These are phyloP conservation scores for Phytopythium cucurbitacearum DNA, from an alignment of 352 stramenopile genomes.

Conservation along the genomic window DNA sequence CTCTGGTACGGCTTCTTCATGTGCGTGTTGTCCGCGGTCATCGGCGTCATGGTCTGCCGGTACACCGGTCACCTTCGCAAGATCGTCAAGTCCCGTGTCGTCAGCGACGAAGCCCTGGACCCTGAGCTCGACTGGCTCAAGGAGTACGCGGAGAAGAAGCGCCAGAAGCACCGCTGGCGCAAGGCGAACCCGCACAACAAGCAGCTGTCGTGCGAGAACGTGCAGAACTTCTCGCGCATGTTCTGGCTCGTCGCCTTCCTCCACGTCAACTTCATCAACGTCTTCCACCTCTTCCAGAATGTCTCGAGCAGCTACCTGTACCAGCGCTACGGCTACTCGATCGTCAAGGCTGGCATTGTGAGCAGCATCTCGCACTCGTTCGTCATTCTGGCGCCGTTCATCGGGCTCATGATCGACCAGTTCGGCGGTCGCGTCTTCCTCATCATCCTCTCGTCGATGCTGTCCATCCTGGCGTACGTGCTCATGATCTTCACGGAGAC, in stretches of 20 bases:
- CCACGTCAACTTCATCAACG: constrained; percentile 88
- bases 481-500: constrained; percentile 84
- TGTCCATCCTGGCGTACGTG: constrained; percentile 75
- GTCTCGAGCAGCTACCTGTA: constrained; percentile 86
- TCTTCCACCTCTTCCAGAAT: constrained; percentile 92
- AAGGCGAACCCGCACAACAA: constrained; percentile 28
- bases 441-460: constrained; percentile 58
- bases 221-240: constrained; percentile 74
- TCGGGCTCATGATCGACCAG: constrained; percentile 85
- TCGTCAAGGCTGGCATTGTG: constrained; percentile 81
- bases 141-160: constrained; percentile 66
- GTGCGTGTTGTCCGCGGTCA: constrained; percentile 46
- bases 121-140: constrained; percentile 60
- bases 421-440: constrained; percentile 85
- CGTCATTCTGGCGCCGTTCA: constrained; percentile 85
- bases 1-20: constrained; percentile 76
- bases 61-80: constrained; percentile 61
- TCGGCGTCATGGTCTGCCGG: constrained; percentile 48
- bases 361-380: constrained; percentile 76
- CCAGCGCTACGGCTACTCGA: constrained; percentile 80
- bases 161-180: constrained; percentile 36
- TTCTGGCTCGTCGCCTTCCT: constrained; percentile 85
- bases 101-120: constrained; percentile 49
- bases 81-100: constrained; percentile 60
- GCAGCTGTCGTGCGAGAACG: constrained; percentile 52